Base-by-base conservation (phyloP, 2,329 filamentous ascomycete genomes). In the Talaromyces sp. region DNA sequence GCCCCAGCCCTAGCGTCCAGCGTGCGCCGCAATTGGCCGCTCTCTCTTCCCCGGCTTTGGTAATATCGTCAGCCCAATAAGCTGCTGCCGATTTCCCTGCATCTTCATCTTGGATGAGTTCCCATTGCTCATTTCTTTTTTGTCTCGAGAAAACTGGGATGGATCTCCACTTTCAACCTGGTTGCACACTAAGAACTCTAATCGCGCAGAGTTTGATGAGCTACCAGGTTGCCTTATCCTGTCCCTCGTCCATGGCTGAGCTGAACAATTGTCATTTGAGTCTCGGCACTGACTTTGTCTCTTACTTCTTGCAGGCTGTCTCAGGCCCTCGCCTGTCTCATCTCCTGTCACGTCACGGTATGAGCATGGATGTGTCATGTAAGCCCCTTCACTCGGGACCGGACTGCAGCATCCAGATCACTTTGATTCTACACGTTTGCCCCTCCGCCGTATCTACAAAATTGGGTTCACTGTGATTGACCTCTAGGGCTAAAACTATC, bases 181-280 rank as follows among this genome's bases (percentile, higher is more conserved):
- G 22, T 17, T 58, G 35, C 39, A 47, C 35, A 43, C 37, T 45
- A 61, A 61, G 43, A 61, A 61, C 58, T 49, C 57, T 60, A 60
- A 60, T 60, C 27, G 57, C 41, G 33, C 33, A 25, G 52, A 15
- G 10, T 56, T 56, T 39, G 52, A 39, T 56, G 33, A 39, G 31
- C 33, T 37, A 39, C 33, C n/a, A 56, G 50, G 52, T 56, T 56
- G 33, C 52, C 52, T 56, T 10, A 22, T 56, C 25, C 17, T 22
- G 37, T 19, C 1, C 4, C 1, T n/a, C 52, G 9, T 37, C 52
- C 50, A 62, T 62, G 60, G 60, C 60, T 62, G 59, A 62, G 60
- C 60, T 62, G 60, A 62, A 62, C 37, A 45, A 47, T 25, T 35
- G 58, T 31, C 52, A 54, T 37, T 15, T 56, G 11, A 33, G 33